Base-by-base conservation (phyloP, 2,329 filamentous ascomycete species). In the Colletotrichum sp. region DNA sequence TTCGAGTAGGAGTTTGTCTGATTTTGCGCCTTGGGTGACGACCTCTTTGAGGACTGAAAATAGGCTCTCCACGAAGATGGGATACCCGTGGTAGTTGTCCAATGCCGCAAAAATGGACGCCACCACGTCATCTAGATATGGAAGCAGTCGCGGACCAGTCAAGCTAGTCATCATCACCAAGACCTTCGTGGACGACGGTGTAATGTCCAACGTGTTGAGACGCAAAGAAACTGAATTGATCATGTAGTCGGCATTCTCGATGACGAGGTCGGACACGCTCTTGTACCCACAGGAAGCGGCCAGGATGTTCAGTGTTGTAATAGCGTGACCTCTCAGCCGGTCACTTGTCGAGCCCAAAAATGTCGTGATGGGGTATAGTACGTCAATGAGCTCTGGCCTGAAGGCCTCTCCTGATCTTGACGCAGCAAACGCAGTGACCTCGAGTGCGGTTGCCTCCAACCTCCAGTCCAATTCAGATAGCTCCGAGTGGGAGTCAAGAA, bases 31-130 rank as follows among this genome's bases (percentile, higher is more conserved):
- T 84, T 98, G 95, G 69, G 95, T 92, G 13, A 97, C 95, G 72
- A 99, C 92, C 75, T 95, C 95, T 70, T 92, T 93, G 7, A 99
- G 86, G 0, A 98, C 95, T 2, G 91, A 88, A 82, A 99, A 99
- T 8, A 99, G 87, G 62, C 93, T 91, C 81, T 98, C 95, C 1
- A 98, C 96, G 72, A 99, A 92, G 22, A 90, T 86, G 1, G 95
- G 93, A 82, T 99, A 99, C 2, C 97, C 97, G 80, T 99, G 97
- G 80, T 97, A 99, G 80, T 95, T 95, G 79, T 98, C 96, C n/a
- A 99, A 86, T 0, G 96, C 95, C 0, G 95, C 94, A 83, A 99
- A 99, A 52, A 99, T 95, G 1, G 95, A 96, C 6, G 93, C 94
- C 5, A 99, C 93, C 1, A 98, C 92, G 81, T 99, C 97, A 81